A percentile compares a stretch with the other conserved stretches of the same genome.
phyloP scores from a whole-genome alignment of 805 yeast genomes.

The Monosporozyma aquatica region DNA sequence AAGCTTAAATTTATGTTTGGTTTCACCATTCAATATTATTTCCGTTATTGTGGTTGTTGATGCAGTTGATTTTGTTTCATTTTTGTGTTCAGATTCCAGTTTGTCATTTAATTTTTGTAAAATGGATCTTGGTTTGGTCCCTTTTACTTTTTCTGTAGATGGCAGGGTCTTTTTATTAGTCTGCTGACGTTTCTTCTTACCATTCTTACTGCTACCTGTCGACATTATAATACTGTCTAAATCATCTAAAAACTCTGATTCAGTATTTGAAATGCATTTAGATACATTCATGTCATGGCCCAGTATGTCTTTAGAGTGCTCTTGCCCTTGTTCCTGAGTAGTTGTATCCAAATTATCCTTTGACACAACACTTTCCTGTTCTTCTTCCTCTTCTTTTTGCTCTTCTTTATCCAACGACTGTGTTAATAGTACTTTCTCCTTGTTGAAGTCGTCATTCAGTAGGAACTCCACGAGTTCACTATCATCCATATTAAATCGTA shows the following conservation, averaged over 20 bases:
- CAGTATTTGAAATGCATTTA: not conserved
- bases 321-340: too few species aligned
- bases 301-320: too few species aligned
- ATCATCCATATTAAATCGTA: constrained; percentile 11
- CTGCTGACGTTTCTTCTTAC: not conserved
- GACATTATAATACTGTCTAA: not conserved
- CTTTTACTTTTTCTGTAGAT: not conserved
- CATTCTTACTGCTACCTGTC: not conserved
- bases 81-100: not conserved
- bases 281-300: not conserved
- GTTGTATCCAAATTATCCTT: too few species aligned
- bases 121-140: not conserved
- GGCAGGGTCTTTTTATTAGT: not conserved
- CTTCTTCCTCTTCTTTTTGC: not conserved
- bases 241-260: not conserved
- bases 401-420: too few species aligned
- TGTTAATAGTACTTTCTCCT: not conserved
- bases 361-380: not conserved
- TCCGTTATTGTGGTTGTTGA: not conserved
- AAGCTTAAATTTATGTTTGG: too few species aligned
- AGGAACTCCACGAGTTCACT: constrained; percentile 15
- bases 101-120: not conserved
- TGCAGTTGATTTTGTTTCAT: too few species aligned
- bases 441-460: constrained; percentile 8
- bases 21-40: not conserved